phyloP scores from a whole-genome alignment of 768 basidiomycete species.

The Phaeotremella fagi region DNA sequence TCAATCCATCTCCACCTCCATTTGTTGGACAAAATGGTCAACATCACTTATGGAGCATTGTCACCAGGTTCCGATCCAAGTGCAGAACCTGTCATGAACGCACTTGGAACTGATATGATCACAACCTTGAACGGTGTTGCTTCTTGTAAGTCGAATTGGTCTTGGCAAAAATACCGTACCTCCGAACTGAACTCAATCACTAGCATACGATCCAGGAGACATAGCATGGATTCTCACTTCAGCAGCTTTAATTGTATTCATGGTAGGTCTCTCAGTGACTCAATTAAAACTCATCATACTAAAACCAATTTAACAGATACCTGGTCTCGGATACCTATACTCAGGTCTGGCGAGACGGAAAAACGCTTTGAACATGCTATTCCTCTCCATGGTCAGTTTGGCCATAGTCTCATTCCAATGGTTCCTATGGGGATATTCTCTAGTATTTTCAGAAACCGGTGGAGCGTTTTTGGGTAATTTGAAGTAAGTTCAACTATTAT shows the following conservation, averaged over 20 bases:
- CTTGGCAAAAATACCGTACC: neutral
- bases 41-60: conserved; percentile 31
- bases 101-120: conserved; percentile 33
- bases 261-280: too few species aligned
- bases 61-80: conserved; percentile 4
- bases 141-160: conserved; percentile 15
- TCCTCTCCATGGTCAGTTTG: conserved; percentile 67
- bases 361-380: conserved; percentile 88
- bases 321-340: conserved; percentile 54
- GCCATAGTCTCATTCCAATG: conserved; percentile 55
- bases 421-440: conserved; percentile 46
- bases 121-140: conserved; percentile 9
- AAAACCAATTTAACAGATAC: conserved; percentile 15
- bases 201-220: conserved; percentile 41
- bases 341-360: conserved; percentile 86
- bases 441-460: conserved; percentile 46
- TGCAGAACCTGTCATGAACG: conserved; percentile 12
- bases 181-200: neutral
- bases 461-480: conserved; percentile 47
- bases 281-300: too few species aligned
- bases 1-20: too few species aligned
- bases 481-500: conserved; percentile 16
- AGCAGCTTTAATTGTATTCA: conserved; percentile 38
- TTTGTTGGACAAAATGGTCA: conserved; percentile 23
- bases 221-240: conserved; percentile 36